A percentile compares a stretch with the other conserved stretches of the same genome.
These are phyloP conservation scores for Leccinum angustisporum DNA, from an alignment of 1,284 basidiomycete genomes.

Conservation along the genomic window DNA sequence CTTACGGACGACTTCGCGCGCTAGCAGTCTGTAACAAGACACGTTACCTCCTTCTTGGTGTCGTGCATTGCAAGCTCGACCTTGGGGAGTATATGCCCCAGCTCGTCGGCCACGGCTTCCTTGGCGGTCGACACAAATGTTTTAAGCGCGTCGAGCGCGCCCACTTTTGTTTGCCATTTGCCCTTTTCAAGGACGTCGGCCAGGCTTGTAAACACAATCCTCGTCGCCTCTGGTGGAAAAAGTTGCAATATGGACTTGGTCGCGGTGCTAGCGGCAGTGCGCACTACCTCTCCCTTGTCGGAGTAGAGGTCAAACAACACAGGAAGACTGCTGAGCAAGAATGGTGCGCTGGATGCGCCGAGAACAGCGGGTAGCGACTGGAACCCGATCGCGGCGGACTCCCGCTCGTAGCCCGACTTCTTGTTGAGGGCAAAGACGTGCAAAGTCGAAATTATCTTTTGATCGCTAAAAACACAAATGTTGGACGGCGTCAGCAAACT, in stretches of 20 bases:
- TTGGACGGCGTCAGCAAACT: constrained; percentile 1
- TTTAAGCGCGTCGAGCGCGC: constrained; percentile 86
- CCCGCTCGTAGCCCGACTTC: constrained; percentile 90
- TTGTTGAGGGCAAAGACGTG: constrained; percentile 81
- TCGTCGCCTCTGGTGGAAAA: constrained; percentile 81
- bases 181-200: constrained; percentile 78
- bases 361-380: constrained; percentile 75
- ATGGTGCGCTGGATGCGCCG: constrained; percentile 77
- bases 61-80: constrained; percentile 95
- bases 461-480: constrained; percentile 46
- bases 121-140: constrained; percentile 69
- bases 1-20: neutral
- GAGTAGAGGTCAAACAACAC: constrained; percentile 84
- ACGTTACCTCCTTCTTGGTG: constrained; percentile 86
- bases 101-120: constrained; percentile 83
- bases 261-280: constrained; percentile 79
- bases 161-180: constrained; percentile 96
- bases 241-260: constrained; percentile 85
- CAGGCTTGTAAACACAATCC: constrained; percentile 71
- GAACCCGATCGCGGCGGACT: constrained; percentile 86
- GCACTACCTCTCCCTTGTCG: constrained; percentile 95
- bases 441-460: constrained; percentile 62
- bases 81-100: constrained; percentile 83
- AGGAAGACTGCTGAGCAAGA: constrained; percentile 79
- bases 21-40: constrained; percentile 17